Percentiles rank a stretch among this genome's conserved stretches.
Conservation (phyloP, 2,329 filamentous ascomycete species). For the Dendryphion nanum region DNA sequence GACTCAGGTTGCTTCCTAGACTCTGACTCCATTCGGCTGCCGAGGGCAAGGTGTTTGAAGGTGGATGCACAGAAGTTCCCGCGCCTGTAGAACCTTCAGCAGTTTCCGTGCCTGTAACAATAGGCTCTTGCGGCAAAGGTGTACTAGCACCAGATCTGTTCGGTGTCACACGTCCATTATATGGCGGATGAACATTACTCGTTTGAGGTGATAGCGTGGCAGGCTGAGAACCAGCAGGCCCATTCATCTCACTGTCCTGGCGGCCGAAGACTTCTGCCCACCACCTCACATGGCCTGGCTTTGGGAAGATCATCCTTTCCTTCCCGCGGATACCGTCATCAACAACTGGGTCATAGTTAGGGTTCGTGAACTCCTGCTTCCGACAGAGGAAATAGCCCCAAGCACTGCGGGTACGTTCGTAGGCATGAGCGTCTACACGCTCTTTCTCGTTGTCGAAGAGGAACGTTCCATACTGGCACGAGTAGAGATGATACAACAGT, state of each 20-base stretch:
- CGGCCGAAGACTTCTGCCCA: conserved; percentile 88
- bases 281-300: conserved; percentile 78
- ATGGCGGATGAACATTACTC: conserved; percentile 16
- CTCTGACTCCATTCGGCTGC: conserved; percentile 30
- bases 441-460: conserved; percentile 94
- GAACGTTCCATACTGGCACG: conserved; percentile 96
- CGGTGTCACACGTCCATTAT: conserved; percentile 19
- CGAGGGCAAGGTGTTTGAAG: conserved; percentile 10
- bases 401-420: conserved; percentile 76
- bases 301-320: conserved; percentile 81
- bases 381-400: conserved; percentile 94
- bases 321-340: conserved; percentile 78
- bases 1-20: conserved; percentile 13
- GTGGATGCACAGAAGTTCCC: conserved; percentile 22
- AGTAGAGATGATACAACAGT: conserved; percentile 89
- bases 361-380: conserved; percentile 77
- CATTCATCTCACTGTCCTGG: conserved; percentile 91
- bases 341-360: conserved; percentile 69
- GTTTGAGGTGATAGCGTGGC: conserved; percentile 25
- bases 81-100: conserved; percentile 31
- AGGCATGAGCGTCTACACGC: conserved; percentile 66
- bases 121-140: conserved; percentile 16
- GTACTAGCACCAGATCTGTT: conserved; percentile 15
- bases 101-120: conserved; percentile 36
- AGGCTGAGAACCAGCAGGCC: conserved; percentile 40